Conservation (phyloP, 2,329 filamentous ascomycete genomes). For the Epichloe elymi region DNA sequence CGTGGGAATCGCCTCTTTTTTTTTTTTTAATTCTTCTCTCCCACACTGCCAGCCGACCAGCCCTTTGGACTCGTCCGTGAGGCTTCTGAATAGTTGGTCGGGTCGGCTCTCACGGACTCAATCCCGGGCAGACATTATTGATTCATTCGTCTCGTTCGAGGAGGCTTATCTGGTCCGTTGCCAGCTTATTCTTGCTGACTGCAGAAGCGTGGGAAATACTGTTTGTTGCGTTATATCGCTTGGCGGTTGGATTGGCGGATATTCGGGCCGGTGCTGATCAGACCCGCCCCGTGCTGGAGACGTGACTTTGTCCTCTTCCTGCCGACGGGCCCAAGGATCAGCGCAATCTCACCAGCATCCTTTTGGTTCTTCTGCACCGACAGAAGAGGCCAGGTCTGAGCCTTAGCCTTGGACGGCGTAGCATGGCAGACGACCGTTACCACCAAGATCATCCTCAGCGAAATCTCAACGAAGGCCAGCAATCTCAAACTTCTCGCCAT, state of each 20-base stretch:
- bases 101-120: neutral
- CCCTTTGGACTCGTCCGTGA: neutral
- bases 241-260: neutral
- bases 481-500: conserved; percentile 4
- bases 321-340: neutral
- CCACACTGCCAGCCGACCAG: neutral
- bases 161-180: neutral
- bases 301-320: neutral
- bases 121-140: neutral
- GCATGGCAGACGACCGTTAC: conserved; percentile 27
- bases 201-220: neutral
- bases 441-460: conserved; percentile 25
- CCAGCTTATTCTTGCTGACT: neutral
- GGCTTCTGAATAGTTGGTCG: neutral
- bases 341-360: conserved; percentile 4
- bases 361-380: conserved; percentile 10
- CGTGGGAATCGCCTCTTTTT: neutral
- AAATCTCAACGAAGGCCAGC: conserved; percentile 21
- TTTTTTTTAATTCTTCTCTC: neutral
- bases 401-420: conserved; percentile 13
- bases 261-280: neutral
- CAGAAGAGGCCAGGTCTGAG: conserved; percentile 15
- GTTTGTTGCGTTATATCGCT: neutral
- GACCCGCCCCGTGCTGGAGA: neutral
- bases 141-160: neutral